Conservation (phyloP, 257 asterid species). For the Misopates orontium region DNA sequence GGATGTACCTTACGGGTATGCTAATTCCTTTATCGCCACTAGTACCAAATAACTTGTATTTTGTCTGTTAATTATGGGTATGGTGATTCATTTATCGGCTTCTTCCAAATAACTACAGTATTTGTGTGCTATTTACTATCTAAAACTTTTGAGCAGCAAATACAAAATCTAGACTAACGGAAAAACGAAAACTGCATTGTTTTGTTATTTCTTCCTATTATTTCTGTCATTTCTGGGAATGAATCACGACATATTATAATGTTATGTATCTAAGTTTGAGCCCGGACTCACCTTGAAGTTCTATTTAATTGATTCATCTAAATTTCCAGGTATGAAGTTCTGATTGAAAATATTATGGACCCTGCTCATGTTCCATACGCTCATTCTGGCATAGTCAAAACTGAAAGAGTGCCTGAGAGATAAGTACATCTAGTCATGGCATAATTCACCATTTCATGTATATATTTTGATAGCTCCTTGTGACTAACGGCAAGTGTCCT, state of each 20-base stretch:
- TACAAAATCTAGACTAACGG: too few species aligned
- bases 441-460: constrained; percentile 14
- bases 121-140: too few species aligned
- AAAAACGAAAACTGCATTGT: too few species aligned
- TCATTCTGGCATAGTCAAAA: constrained; percentile 75
- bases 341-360: constrained; percentile 94
- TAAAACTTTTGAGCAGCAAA: too few species aligned
- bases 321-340: constrained; percentile 70
- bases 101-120: too few species aligned
- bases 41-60: too few species aligned
- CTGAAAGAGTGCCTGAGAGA: constrained; percentile 62
- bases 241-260: too few species aligned
- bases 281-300: constrained; percentile 4
- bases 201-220: too few species aligned
- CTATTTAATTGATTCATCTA: constrained; percentile 12
- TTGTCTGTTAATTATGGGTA: too few species aligned
- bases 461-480: not conserved
- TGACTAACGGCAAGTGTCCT: constrained; percentile 19
- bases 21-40: too few species aligned
- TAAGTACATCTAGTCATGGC: constrained; percentile 42
- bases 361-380: constrained; percentile 97
- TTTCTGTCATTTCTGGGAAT: too few species aligned
- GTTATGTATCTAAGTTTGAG: not conserved
- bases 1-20: not conserved
- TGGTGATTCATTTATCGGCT: too few species aligned